Base-by-base conservation (phyloP, 2,329 filamentous ascomycete genomes). In the Canariomyces notabilis region DNA sequence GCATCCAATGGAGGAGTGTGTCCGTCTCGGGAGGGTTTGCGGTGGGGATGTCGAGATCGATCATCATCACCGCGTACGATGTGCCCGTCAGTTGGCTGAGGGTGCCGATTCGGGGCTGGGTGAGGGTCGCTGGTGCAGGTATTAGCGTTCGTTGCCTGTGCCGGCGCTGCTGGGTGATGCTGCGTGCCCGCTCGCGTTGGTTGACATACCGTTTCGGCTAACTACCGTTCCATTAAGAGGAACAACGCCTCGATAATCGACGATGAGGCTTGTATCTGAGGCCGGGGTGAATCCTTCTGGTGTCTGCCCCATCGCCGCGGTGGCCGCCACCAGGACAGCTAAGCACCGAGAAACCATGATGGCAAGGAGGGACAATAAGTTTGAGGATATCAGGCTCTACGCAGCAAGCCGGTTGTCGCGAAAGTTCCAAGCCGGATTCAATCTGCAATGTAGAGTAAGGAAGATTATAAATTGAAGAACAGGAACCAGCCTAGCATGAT, bases 21-120 rank as follows among this genome's bases (percentile, higher is more conserved):
- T 54, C 59, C 8, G 67, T 69, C 37, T 56, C 40, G 1, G 64
- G 55, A 3, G 67, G 62, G 32, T 21, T 62, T 52, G 62, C 66
- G 9, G 69, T 70, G 37, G 68, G 73, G 61, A 68, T 77, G 53
- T 74, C 73, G 5, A 76, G 63, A 48, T 71, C 67, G 37, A 71
- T 59, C 68, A 71, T 71, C 47, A 71, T 43, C 23, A 71, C 59
- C 12, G 67, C 64, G 51, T 67, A 72, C 4, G 66, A 68, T 41
- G 62, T 62, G 40, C 70, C 70, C 15, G 58, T 61, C n/a, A 73
- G 59, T 37, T 59, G 60, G 50, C 59, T 59, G 34, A 57, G 51
- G 6, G 68, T 70, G 37, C 60, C 67, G 26, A 71, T 51, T 19
- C 52, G 62, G 15, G 69, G 68, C 32, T 60, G 53, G 31, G 50